Percentiles rank a stretch among this genome's conserved stretches.
Conservation (phyloP, 257 asterid genomes). For the Capsicum pubescens region DNA sequence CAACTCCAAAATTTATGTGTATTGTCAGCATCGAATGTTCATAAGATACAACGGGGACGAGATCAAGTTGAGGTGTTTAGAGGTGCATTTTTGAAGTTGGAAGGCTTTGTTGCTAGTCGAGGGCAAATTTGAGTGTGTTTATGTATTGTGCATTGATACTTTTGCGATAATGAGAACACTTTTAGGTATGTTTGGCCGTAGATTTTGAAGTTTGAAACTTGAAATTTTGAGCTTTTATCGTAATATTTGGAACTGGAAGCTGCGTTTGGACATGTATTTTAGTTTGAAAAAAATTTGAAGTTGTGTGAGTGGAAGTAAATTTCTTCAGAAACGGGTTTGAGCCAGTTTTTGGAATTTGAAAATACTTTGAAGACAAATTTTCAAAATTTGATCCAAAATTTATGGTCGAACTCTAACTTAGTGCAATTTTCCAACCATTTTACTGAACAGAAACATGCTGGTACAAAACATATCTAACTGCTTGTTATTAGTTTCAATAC, state of each 20-base stretch:
- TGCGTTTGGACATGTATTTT: neutral
- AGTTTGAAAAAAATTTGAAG: neutral
- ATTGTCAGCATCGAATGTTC: too few relatives aligned
- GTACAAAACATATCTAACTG: neutral
- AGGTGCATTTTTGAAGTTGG: too few relatives aligned
- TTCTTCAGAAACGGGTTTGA: neutral
- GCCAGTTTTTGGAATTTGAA: neutral
- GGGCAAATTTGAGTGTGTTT: too few relatives aligned
- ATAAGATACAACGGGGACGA: too few relatives aligned
- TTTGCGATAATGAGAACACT: neutral
- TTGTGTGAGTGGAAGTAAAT: neutral
- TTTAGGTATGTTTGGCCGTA: neutral
- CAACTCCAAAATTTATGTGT: too few relatives aligned
- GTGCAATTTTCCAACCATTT: neutral
- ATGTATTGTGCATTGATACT: neutral
- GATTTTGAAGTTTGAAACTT: neutral
- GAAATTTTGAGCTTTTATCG: neutral
- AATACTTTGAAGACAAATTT: too few relatives aligned
- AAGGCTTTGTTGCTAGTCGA: too few relatives aligned
- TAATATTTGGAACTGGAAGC: neutral
- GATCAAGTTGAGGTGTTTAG: too few relatives aligned
- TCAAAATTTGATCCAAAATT: too few relatives aligned
- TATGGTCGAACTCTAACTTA: too few relatives aligned
- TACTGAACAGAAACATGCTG: neutral
- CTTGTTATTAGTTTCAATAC: neutral